These are phyloP conservation scores for Tripterygium wilfordii DNA, from an alignment of 177 flowering plant genomes.

Conservation along the genomic window DNA sequence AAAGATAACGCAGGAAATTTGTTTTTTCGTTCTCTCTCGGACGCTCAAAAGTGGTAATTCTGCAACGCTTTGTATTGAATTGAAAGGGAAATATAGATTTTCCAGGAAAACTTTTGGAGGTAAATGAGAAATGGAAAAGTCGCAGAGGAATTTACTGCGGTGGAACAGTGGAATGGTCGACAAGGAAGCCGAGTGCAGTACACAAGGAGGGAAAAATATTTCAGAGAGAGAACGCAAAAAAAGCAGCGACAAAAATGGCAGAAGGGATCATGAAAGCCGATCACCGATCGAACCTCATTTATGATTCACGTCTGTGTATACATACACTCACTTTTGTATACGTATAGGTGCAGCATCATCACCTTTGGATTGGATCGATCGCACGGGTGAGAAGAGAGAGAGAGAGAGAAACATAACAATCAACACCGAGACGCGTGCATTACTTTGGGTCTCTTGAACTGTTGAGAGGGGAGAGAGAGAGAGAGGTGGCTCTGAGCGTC, in stretches of 20 bases:
- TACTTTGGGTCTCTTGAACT: too few relatives aligned
- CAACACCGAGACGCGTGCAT: constrained; percentile 2
- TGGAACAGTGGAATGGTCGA: neutral
- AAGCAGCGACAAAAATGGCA: neutral
- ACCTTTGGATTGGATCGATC: neutral
- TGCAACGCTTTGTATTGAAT: neutral
- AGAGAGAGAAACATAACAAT: neutral
- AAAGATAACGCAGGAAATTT: too few relatives aligned
- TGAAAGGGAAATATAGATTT: neutral
- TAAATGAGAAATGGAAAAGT: neutral
- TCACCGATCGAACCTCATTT: neutral
- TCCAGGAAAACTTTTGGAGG: constrained; percentile 5
- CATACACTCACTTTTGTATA: too few relatives aligned
- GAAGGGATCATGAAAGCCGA: neutral
- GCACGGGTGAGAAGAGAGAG: too few relatives aligned
- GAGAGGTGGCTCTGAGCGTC: too few relatives aligned
- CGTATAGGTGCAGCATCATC: neutral
- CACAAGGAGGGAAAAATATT: too few relatives aligned
- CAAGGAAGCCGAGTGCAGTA: neutral
- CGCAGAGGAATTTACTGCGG: constrained; percentile 1
- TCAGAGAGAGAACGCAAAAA: neutral
- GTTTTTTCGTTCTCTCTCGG: too few relatives aligned
- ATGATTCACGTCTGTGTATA: neutral
- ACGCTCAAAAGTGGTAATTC: neutral
- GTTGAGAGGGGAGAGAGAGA: too few relatives aligned